Evolutionary conservation across 257 asterid species (phyloP).

Genomic region (Solanum paucissectum): DNA sequence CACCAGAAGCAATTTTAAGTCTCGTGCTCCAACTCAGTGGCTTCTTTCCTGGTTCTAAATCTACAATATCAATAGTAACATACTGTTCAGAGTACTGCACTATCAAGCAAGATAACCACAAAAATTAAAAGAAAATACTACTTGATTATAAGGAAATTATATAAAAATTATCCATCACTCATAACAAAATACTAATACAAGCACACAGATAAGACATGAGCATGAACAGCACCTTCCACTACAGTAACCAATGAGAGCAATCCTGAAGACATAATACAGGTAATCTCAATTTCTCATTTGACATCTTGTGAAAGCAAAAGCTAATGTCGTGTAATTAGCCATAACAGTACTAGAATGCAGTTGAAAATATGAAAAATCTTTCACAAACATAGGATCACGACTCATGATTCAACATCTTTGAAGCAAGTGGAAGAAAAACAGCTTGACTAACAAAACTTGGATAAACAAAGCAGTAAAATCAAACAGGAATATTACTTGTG

Average conservation of each 20-base stretch:
- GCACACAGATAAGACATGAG: neutral
- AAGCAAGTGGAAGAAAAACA: neutral
- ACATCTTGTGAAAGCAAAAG: neutral
- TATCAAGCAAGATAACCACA: neutral
- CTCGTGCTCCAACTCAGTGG: slow-evolving; percentile 56
- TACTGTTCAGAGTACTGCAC: neutral
- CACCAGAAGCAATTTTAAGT: slow-evolving; percentile 51
- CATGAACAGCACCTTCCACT: neutral
- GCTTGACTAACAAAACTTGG: neutral
- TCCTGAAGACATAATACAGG: neutral
- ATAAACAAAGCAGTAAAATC: neutral
- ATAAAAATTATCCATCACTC: neutral
- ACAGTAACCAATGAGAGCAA: neutral
- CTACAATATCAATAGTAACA: slow-evolving; percentile 11
- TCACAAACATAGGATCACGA: neutral
- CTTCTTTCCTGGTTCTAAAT: slow-evolving; percentile 37
- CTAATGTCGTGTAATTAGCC: neutral
- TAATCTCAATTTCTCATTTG: neutral
- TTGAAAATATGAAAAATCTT: neutral
- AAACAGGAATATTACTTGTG: neutral
- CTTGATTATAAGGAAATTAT: neutral
- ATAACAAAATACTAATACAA: neutral
- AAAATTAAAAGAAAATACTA: neutral
- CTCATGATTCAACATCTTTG: neutral
- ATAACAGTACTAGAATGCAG: neutral